phyloP scores from a whole-genome alignment of 805 yeast genomes.

The Yarrowia sp. region DNA sequence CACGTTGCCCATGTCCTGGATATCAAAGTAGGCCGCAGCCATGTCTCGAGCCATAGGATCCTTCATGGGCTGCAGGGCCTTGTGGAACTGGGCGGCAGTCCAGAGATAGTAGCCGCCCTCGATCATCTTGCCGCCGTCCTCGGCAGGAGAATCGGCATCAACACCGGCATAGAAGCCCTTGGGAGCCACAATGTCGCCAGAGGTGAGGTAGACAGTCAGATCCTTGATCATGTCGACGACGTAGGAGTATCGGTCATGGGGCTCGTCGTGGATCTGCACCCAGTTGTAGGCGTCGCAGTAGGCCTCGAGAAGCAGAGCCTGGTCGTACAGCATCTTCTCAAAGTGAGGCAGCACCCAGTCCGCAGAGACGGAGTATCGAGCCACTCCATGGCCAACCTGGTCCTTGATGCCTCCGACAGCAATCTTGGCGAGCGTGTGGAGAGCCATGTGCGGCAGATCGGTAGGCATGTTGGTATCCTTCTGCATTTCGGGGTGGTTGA shows the following conservation, averaged over 20 bases:
- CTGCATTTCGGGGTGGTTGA: constrained; percentile 9
- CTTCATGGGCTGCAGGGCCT: constrained; percentile 32
- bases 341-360: constrained; percentile 45
- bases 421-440: constrained; percentile 36
- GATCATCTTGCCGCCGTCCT: constrained; percentile 11
- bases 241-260: constrained; percentile 31
- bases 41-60: constrained; percentile 35
- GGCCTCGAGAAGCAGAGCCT: constrained; percentile 40
- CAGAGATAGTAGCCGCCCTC: constrained; percentile 36
- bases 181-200: constrained; percentile 33
- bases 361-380: constrained; percentile 41
- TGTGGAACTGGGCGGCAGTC: constrained; percentile 39
- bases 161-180: constrained; percentile 38
- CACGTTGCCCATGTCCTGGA: constrained; percentile 42
- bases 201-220: constrained; percentile 32
- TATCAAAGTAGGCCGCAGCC: constrained; percentile 40
- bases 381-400: constrained; percentile 41
- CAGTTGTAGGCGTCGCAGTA: constrained; percentile 35
- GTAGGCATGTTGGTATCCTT: constrained; percentile 26
- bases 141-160: constrained; percentile 17
- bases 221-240: constrained; percentile 29
- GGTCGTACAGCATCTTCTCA: constrained; percentile 43
- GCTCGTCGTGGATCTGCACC: constrained; percentile 31
- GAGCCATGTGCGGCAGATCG: constrained; percentile 32
- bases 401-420: constrained; percentile 43